A percentile compares a stretch with the other conserved stretches of the same genome.
These are phyloP conservation scores for Saccharomyces hybrid DNA, from an alignment of 1,139 yeast species.

Conservation along the genomic window DNA sequence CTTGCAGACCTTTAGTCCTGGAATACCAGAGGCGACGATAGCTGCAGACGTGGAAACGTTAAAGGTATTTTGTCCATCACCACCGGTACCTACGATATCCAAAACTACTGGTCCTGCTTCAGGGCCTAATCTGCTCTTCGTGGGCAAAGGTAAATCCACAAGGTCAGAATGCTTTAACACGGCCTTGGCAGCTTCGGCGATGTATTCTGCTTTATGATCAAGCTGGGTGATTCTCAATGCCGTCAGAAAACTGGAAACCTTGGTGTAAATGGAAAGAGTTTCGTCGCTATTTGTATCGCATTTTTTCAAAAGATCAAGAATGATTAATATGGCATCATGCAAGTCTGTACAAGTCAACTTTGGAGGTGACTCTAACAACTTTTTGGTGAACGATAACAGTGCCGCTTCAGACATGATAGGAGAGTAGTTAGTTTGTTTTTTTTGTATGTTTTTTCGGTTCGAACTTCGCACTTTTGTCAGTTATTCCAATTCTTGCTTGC, in stretches of 20 bases:
- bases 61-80: constrained; percentile 95
- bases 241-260: constrained; percentile 71
- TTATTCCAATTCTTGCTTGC: not conserved
- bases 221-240: constrained; percentile 65
- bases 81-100: constrained; percentile 97
- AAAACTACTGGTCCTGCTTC: constrained; percentile 40
- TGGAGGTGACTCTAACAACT: constrained; percentile 21
- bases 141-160: constrained; percentile 28
- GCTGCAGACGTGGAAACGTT: constrained; percentile 95
- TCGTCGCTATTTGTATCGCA: constrained; percentile 1
- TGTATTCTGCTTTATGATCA: constrained; percentile 75
- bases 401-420: constrained; percentile 4
- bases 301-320: constrained; percentile 14
- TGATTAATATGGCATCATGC: constrained; percentile 19
- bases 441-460: no score
- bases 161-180: constrained; percentile 55
- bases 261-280: constrained; percentile 37
- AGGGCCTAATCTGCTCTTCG: constrained; percentile 2
- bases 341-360: constrained; percentile 24
- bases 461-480: not conserved
- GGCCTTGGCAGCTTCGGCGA: constrained; percentile 78
- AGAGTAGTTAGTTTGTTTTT: not conserved
- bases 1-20: constrained; percentile 67
- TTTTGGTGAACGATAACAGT: constrained; percentile 20
- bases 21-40: constrained; percentile 85